Percentiles rank a stretch among this genome's conserved stretches.
Evolutionary conservation across 306 rosid species (phyloP).

Genomic region (Oemleria cerasiformis): DNA sequence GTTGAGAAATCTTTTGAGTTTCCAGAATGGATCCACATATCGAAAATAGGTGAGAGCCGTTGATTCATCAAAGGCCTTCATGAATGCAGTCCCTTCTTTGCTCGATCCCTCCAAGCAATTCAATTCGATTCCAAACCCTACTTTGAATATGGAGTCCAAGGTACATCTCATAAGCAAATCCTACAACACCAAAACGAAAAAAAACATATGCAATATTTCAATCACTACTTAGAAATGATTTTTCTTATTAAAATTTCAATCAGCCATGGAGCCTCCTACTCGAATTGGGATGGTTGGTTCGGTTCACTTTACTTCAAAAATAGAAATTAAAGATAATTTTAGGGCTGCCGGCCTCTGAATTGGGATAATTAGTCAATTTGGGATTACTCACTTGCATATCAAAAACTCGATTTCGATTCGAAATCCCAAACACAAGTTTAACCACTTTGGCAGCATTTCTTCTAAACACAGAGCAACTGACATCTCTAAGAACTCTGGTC

Average conservation of each 20-base stretch:
- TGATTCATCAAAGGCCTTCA: constrained; percentile 76
- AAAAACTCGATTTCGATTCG: constrained; percentile 36
- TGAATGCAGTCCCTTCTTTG: constrained; percentile 52
- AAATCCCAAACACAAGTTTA: constrained; percentile 26
- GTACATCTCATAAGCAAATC: constrained; percentile 63
- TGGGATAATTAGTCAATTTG: no score
- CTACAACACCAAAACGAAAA: constrained; percentile 20
- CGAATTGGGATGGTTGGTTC: no score
- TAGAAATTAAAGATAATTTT: no score
- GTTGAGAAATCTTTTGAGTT: constrained; percentile 55
- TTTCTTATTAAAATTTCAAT: no score
- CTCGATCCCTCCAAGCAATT: constrained; percentile 66
- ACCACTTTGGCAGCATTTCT: constrained; percentile 55
- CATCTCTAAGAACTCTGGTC: constrained; percentile 65
- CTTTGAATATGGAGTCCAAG: constrained; percentile 78
- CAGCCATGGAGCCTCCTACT: no score
- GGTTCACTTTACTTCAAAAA: no score
- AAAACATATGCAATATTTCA: background rate
- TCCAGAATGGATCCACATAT: constrained; percentile 74
- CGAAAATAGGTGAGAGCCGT: constrained; percentile 58
- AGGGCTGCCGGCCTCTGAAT: no score
- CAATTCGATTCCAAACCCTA: constrained; percentile 80
- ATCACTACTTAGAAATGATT: no score
- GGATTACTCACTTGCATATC: constrained; percentile 51
- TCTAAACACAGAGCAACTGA: constrained; percentile 53